A percentile compares a stretch with the other conserved stretches of the same genome.
phyloP scores from a whole-genome alignment of 1,284 basidiomycete species.

The Leccinum insigne region DNA sequence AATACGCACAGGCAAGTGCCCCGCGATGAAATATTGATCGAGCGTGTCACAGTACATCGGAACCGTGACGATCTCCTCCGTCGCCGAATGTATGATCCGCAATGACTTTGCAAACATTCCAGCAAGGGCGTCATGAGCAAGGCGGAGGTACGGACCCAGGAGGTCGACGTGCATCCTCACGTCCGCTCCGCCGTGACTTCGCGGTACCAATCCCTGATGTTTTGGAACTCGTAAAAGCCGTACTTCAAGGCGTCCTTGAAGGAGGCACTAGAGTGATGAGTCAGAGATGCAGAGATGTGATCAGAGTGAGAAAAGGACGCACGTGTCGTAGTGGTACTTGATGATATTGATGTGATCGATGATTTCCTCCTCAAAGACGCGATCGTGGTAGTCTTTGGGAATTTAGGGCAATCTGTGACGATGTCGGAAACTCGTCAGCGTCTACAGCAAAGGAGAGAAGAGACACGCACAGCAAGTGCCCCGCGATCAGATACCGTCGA shows the following conservation, averaged over 20 bases:
- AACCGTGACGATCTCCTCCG: too few species aligned
- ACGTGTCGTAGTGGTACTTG: constrained; percentile 80
- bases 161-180: constrained; percentile 91
- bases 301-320: constrained; percentile 34
- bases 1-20: too few species aligned
- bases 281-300: background rate
- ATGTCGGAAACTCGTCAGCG: too few species aligned
- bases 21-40: too few species aligned
- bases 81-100: too few species aligned
- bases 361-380: constrained; percentile 83
- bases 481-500: too few species aligned
- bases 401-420: too few species aligned
- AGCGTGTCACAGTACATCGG: too few species aligned
- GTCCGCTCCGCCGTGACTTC: constrained; percentile 85
- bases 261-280: constrained; percentile 63
- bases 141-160: constrained; percentile 82
- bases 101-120: too few species aligned
- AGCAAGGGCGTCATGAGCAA: constrained; percentile 81
- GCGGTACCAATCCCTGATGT: constrained; percentile 94
- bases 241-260: constrained; percentile 97
- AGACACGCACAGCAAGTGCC: too few species aligned
- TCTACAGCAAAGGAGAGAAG: too few species aligned
- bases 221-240: constrained; percentile 97
- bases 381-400: constrained; percentile 74
- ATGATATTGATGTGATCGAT: constrained; percentile 83